These are phyloP conservation scores for Austroboletus olivaceoglutinosus DNA, from an alignment of 1,284 basidiomycete genomes.

Conservation along the genomic window DNA sequence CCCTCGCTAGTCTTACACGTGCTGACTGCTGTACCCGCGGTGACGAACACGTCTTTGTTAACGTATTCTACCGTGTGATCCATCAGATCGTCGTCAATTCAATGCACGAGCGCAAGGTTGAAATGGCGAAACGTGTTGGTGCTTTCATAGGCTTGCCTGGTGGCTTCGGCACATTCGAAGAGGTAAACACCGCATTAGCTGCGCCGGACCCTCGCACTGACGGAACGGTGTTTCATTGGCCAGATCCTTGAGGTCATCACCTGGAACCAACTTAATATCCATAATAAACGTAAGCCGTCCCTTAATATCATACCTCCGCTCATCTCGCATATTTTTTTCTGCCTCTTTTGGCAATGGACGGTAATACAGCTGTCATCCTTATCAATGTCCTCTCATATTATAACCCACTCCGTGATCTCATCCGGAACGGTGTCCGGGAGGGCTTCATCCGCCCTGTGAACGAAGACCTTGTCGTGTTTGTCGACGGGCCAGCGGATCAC, in stretches of 20 bases:
- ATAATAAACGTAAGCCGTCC: conserved; percentile 67
- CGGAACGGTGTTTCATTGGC: neutral
- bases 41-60: conserved; percentile 5
- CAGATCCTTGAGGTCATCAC: conserved; percentile 87
- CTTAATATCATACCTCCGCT: conserved; percentile 3
- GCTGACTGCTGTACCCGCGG: neutral
- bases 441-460: conserved; percentile 75
- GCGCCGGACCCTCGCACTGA: conserved; percentile 1
- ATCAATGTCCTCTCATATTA: conserved; percentile 83
- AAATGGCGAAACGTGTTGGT: conserved; percentile 77
- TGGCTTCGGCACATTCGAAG: conserved; percentile 91
- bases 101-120: conserved; percentile 91
- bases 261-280: conserved; percentile 90
- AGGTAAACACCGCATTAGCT: conserved; percentile 46
- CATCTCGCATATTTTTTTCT: neutral
- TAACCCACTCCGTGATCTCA: conserved; percentile 71
- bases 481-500: conserved; percentile 65
- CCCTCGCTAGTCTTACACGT: conserved; percentile 8
- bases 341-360: neutral
- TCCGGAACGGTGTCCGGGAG: conserved; percentile 62
- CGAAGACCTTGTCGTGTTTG: conserved; percentile 60
- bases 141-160: conserved; percentile 89
- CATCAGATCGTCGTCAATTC: conserved; percentile 69
- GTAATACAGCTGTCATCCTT: conserved; percentile 65
- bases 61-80: conserved; percentile 1